A percentile compares a stretch with the other conserved stretches of the same genome.
Evolutionary conservation across 2,329 filamentous ascomycete genomes (phyloP).

Genomic region (Colletotrichum sublineola): DNA sequence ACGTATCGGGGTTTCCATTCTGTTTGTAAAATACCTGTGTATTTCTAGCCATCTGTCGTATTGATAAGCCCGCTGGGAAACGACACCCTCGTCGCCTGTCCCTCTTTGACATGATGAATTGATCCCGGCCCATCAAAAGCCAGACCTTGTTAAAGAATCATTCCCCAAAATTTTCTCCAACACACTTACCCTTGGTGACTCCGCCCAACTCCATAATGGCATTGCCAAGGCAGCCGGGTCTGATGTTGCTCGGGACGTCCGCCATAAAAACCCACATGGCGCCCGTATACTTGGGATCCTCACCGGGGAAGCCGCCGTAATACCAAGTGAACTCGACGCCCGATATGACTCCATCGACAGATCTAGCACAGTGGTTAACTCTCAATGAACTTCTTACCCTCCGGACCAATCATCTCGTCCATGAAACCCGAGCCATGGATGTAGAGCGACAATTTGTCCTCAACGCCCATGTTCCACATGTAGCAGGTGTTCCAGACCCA

Average conservation of each 20-base stretch:
- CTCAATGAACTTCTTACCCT: conserved; percentile 17
- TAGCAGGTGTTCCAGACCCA: conserved; percentile 42
- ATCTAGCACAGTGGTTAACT: conserved; percentile 3
- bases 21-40: not conserved
- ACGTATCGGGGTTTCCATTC: not conserved
- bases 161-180: not conserved
- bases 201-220: not conserved
- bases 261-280: conserved; percentile 13
- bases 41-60: not conserved
- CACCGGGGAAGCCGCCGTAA: not conserved
- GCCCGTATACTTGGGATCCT: conserved; percentile 9
- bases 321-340: conserved; percentile 18
- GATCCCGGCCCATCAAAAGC: not conserved
- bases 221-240: not conserved
- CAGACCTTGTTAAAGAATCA: not conserved
- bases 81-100: not conserved
- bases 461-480: conserved; percentile 15
- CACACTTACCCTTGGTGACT: not conserved
- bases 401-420: conserved; percentile 27
- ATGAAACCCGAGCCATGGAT: conserved; percentile 18
- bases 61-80: not conserved
- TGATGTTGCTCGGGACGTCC: conserved; percentile 8
- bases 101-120: not conserved
- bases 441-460: conserved; percentile 13
- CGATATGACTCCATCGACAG: not conserved